Percentiles rank a stretch among this genome's conserved stretches.
phyloP scores from a whole-genome alignment of 2,329 filamentous ascomycete species.

The Sarocladiaceae sp. region DNA sequence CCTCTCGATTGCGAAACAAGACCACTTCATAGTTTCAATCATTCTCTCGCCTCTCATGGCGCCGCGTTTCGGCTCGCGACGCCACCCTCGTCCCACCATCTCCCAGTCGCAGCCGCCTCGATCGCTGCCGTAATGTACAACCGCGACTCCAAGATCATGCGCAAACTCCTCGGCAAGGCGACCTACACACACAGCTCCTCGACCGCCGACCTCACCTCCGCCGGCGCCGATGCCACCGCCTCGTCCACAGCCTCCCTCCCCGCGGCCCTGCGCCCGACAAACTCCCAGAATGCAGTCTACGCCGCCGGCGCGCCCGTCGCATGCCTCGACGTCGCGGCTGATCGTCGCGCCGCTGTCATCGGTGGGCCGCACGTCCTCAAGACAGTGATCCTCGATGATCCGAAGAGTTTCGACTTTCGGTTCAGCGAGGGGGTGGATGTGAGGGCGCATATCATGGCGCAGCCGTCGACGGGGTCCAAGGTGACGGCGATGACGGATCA shows the following conservation, averaged over 20 bases:
- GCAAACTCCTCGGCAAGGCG: constrained; percentile 51
- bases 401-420: constrained; percentile 27
- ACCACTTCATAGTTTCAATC: no score
- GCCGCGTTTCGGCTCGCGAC: constrained; percentile 10
- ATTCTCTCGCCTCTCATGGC: constrained; percentile 25
- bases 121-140: constrained; percentile 45
- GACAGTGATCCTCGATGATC: constrained; percentile 49
- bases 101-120: constrained; percentile 20
- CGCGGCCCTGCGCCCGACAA: constrained; percentile 41
- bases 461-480: constrained; percentile 31
- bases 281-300: constrained; percentile 51
- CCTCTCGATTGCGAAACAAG: no score
- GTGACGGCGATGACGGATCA: constrained; percentile 43
- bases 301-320: constrained; percentile 45
- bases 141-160: constrained; percentile 50
- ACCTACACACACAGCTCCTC: constrained; percentile 24
- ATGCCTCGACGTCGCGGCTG: constrained; percentile 52
- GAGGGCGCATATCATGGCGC: constrained; percentile 47
- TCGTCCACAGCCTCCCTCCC: constrained; percentile 17
- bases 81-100: no score
- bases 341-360: constrained; percentile 49
- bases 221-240: background rate
- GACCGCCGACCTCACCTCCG: constrained; percentile 27
- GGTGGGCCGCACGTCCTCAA: constrained; percentile 56
- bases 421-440: constrained; percentile 54